Evolutionary conservation across 2,329 filamentous ascomycete species (phyloP), one percentile per base, ranked within the genome.

Genomic region (Beauveria sp.): DNA sequence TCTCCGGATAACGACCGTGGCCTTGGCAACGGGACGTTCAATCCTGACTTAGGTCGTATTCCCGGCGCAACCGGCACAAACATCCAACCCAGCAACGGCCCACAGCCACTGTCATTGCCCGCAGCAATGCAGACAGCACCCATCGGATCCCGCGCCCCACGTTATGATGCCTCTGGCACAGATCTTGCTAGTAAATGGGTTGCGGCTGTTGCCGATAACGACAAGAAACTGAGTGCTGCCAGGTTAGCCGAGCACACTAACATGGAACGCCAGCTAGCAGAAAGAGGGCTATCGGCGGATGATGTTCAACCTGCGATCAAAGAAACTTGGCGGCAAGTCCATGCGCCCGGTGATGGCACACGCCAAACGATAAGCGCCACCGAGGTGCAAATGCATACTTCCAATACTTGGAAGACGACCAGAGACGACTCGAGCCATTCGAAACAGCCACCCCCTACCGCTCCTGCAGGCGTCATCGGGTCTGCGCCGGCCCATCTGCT

Each of bases 1-100:
- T 84, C 88, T 48, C 87, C 86, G n/a, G 84, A 84, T 59, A 87
- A 83, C 66, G 86, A 90, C 65, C 82, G 86, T 59, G 86, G 84
- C 12, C 84, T 92, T 22, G 89, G 89, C 3, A 92, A 92, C 70
- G 89, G 89, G 48, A 91, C 88, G 0, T 92, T 92, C 68, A 85
- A 83, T 61, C 79, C 84, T 14, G 84, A 85, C 65, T 78, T 88
- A 56, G 80, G 79, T 30, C 77, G 78, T 50, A 70, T 79, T 20
- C 73, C 81, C 14, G 75, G 77, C 57, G 71, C 78, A 5, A 40
- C 69, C 12, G 62, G 65, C 10, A 54, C 71, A 66, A 61, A 73
- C 68, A 62, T 74, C 3, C 71, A 73, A 40, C 66, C 72, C 26
- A 65, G 69, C 16, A 66, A 73, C 53, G 75, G 76, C 12, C 81